Evolutionary conservation across 176 grass and related monocot species (phyloP).

Genomic region (Carex cristatella): DNA sequence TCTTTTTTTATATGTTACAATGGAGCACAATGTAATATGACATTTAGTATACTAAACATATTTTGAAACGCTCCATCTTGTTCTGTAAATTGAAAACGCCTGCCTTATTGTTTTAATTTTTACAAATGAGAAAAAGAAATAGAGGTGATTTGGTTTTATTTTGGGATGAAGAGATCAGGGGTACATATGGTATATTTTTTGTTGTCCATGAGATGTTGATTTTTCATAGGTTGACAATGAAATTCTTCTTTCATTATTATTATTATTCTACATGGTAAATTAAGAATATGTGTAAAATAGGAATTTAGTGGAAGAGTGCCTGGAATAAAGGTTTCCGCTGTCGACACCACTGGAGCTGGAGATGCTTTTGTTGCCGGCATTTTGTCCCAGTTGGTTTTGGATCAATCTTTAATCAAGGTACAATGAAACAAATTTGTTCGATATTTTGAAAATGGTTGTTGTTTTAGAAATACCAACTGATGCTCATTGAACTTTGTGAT

Average conservation of each 20-base stretch:
- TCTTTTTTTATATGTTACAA: not conserved
- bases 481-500: not conserved
- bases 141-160: not conserved
- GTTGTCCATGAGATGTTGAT: not conserved
- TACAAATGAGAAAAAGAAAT: not conserved
- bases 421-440: not conserved
- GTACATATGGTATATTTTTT: not conserved
- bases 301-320: conserved; percentile 79
- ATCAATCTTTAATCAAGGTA: conserved; percentile 82
- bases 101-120: not conserved
- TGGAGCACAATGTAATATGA: not conserved
- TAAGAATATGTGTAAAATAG: conserved; percentile 39
- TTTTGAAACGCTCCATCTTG: not conserved
- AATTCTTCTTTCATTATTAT: not conserved
- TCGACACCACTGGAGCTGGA: conserved; percentile 96
- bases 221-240: not conserved
- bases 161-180: not conserved
- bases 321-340: conserved; percentile 64
- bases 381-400: conserved; percentile 53
- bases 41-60: not conserved
- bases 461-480: not conserved
- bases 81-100: not conserved
- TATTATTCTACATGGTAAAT: not conserved
- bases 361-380: conserved; percentile 97
- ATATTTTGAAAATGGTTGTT: conserved; percentile 16